Percentiles rank a stretch among this genome's conserved stretches.
Conservation (phyloP, 2,329 filamentous ascomycete genomes). For the Cercospora berteroae region DNA sequence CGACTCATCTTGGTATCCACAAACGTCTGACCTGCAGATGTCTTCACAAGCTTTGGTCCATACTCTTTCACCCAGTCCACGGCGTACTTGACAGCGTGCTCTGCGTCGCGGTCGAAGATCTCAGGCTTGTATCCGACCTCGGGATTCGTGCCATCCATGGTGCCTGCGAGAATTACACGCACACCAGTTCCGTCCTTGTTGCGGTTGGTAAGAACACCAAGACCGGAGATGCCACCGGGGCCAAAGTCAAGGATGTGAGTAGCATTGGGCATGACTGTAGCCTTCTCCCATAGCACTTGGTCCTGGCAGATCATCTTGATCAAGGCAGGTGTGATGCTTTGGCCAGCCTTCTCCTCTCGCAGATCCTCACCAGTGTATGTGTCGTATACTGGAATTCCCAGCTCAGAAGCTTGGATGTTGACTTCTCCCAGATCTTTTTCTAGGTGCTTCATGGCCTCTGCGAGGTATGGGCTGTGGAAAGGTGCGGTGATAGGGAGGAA, state of each 20-base stretch:
- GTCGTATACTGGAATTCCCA: conserved; percentile 85
- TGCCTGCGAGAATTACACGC: conserved; percentile 88
- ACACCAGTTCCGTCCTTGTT: conserved; percentile 99
- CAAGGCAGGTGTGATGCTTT: conserved; percentile 80
- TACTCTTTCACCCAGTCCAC: conserved; percentile 98
- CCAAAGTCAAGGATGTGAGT: conserved; percentile 97
- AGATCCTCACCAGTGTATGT: conserved; percentile 87
- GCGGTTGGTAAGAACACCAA: conserved; percentile 92
- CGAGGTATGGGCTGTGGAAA: conserved; percentile 95
- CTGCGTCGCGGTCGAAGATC: conserved; percentile 92
- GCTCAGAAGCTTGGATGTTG: conserved; percentile 66
- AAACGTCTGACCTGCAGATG: conserved; percentile 81
- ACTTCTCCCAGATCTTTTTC: conserved; percentile 84
- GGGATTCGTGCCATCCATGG: conserved; percentile 83
- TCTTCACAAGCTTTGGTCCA: conserved; percentile 87
- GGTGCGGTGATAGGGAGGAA: conserved; percentile 97
- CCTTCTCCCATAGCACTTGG: conserved; percentile 92
- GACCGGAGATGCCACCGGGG: conserved; percentile 91
- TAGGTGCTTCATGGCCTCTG: conserved; percentile 76
- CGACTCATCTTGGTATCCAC: conserved; percentile 97
- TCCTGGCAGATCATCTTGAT: conserved; percentile 93
- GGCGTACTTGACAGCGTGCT: conserved; percentile 91
- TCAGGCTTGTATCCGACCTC: conserved; percentile 98
- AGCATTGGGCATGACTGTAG: conserved; percentile 83
- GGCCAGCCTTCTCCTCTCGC: conserved; percentile 61